Conservation (phyloP, 768 basidiomycete genomes). For the Hericium erinaceus region DNA sequence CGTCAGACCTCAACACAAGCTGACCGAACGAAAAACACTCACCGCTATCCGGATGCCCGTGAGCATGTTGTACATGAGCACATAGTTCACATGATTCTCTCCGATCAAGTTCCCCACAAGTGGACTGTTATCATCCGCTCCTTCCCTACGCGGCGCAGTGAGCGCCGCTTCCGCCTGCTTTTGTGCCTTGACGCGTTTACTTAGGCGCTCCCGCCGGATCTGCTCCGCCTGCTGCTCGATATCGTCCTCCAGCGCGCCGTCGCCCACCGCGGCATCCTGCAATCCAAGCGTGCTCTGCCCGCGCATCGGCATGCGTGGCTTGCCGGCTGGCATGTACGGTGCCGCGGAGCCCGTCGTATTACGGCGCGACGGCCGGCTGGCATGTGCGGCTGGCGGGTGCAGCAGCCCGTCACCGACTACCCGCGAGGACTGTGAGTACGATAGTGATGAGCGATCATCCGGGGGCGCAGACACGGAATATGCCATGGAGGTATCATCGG, state of each 20-base stretch:
- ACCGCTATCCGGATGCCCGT: constrained; percentile 96
- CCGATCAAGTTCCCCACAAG: constrained; percentile 93
- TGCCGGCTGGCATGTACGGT: constrained; percentile 20
- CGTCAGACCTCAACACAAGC: neutral
- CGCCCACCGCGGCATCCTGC: constrained; percentile 31
- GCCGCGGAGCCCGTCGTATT: constrained; percentile 53
- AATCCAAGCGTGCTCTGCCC: constrained; percentile 23
- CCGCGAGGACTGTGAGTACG: constrained; percentile 13
- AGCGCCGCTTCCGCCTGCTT: constrained; percentile 38
- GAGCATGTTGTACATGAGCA: constrained; percentile 99
- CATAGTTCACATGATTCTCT: constrained; percentile 98
- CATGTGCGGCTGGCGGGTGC: constrained; percentile 34
- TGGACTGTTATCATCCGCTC: constrained; percentile 28
- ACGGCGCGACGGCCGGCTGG: constrained; percentile 41
- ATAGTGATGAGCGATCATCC: constrained; percentile 17
- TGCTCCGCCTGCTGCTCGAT: constrained; percentile 86
- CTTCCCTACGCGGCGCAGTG: constrained; percentile 16
- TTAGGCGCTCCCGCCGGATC: constrained; percentile 69
- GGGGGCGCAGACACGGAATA: constrained; percentile 2
- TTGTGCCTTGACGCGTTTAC: constrained; percentile 61
- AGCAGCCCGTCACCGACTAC: constrained; percentile 37
- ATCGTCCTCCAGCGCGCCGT: constrained; percentile 60
- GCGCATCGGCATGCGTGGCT: constrained; percentile 7
- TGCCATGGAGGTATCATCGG: constrained; percentile 2
- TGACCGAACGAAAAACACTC: constrained; percentile 21